Conservation (phyloP, 495 filamentous ascomycete genomes). For the Penicillium waksmanii region DNA sequence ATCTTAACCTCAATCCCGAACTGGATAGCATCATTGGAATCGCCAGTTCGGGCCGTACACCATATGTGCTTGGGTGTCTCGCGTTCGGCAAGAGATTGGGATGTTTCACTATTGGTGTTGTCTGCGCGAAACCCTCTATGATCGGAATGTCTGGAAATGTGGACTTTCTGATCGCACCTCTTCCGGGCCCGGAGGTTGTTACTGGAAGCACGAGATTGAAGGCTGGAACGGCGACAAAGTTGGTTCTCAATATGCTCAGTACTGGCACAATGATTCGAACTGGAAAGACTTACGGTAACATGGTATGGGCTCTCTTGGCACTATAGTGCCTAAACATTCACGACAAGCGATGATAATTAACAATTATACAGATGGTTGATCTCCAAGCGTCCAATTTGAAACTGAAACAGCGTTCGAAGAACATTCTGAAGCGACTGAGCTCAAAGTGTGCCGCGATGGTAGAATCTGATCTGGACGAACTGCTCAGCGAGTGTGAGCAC, state of each 20-base stretch:
- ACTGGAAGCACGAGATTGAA: constrained; percentile 47
- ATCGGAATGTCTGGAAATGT: constrained; percentile 31
- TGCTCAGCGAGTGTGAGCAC: constrained; percentile 28
- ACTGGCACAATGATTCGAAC: constrained; percentile 44
- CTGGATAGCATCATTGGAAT: constrained; percentile 44
- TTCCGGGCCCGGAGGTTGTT: constrained; percentile 42
- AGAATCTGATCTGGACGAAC: constrained; percentile 30
- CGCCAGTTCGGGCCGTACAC: constrained; percentile 46
- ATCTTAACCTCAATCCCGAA: constrained; percentile 31
- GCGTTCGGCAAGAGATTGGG: constrained; percentile 36
- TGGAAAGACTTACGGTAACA: constrained; percentile 47
- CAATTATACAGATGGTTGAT: constrained; percentile 39
- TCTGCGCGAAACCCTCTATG: constrained; percentile 36
- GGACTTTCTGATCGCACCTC: constrained; percentile 36
- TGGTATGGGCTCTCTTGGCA: constrained; percentile 24
- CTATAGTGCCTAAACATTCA: neutral
- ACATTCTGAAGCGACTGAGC: constrained; percentile 38
- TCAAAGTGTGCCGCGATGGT: constrained; percentile 20
- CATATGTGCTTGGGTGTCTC: constrained; percentile 43
- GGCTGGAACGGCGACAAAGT: constrained; percentile 43
- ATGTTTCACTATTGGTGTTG: constrained; percentile 40
- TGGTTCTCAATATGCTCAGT: constrained; percentile 46
- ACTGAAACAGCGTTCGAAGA: constrained; percentile 39
- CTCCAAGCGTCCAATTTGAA: constrained; percentile 44
- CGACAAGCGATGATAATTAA: constrained; percentile 3